A percentile compares a stretch with the other conserved stretches of the same genome.
These are phyloP conservation scores for Rhododendron kiyosumense DNA, from an alignment of 148 eudicot genomes.

Conservation along the genomic window DNA sequence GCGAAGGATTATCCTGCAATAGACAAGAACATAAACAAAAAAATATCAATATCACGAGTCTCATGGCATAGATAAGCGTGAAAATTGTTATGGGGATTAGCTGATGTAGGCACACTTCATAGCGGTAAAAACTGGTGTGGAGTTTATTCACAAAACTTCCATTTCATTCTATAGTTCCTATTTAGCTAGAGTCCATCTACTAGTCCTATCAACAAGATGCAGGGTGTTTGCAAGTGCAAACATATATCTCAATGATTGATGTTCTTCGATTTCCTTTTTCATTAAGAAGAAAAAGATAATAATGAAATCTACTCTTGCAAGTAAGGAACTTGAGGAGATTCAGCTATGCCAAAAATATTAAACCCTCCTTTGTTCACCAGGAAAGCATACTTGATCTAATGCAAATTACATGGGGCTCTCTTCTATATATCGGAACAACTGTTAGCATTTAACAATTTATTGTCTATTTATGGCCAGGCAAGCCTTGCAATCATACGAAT, in stretches of 20 bases:
- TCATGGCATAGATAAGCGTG: not conserved
- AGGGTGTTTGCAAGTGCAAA: not conserved
- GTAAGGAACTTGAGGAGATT: not conserved
- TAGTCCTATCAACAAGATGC: not conserved
- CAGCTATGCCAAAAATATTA: not conserved
- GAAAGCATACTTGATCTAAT: not conserved
- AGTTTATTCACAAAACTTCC: not conserved
- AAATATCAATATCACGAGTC: not conserved
- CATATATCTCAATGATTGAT: not conserved
- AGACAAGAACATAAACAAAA: not conserved
- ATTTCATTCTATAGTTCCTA: not conserved
- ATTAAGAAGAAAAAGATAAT: not conserved
- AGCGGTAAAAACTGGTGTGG: no score
- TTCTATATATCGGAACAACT: not conserved
- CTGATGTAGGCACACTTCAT: not conserved
- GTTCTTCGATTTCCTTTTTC: not conserved
- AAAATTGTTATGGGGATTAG: not conserved
- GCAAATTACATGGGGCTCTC: not conserved
- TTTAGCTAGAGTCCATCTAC: not conserved
- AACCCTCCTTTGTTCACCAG: not conserved
- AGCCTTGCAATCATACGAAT: not conserved
- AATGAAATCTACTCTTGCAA: not conserved
- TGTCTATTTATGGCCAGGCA: not conserved
- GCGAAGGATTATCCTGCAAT: not conserved
- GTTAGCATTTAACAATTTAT: no score